phyloP scores from a whole-genome alignment of 2,329 filamentous ascomycete genomes.

The Alternaria ethzedia region DNA sequence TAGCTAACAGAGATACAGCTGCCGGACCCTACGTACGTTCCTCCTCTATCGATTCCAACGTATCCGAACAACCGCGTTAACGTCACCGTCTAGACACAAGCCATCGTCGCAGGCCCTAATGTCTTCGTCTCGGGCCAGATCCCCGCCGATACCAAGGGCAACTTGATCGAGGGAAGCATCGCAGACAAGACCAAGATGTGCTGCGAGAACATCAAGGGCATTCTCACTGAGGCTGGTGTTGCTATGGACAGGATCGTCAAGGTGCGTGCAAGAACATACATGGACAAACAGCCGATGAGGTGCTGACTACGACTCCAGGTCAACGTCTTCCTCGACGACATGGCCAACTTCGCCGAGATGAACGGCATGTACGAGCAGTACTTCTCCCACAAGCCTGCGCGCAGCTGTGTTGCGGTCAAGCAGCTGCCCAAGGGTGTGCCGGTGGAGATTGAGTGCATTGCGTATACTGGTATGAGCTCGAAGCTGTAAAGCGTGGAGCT shows the following conservation, averaged over 20 bases:
- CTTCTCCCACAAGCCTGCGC: conserved; percentile 82
- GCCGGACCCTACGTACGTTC: conserved; percentile 53
- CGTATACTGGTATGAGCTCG: conserved; percentile 54
- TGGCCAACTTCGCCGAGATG: conserved; percentile 87
- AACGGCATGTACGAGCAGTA: conserved; percentile 85
- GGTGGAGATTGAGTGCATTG: conserved; percentile 90
- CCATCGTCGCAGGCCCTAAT: conserved; percentile 70
- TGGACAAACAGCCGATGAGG: background rate
- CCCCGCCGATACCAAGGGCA: conserved; percentile 68
- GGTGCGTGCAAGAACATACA: conserved; percentile 53
- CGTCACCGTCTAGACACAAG: conserved; percentile 53
- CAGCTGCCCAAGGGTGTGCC: conserved; percentile 84
- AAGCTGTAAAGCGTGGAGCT: conserved; percentile 22
- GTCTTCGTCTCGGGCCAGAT: conserved; percentile 80
- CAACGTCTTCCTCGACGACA: conserved; percentile 85
- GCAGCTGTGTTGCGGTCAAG: conserved; percentile 89
- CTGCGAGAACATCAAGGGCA: conserved; percentile 81
- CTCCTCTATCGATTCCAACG: background rate
- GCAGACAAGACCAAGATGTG: conserved; percentile 73
- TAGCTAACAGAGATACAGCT: conserved; percentile 35
- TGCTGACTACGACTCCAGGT: conserved; percentile 35
- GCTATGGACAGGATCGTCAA: conserved; percentile 83
- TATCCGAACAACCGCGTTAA: background rate
- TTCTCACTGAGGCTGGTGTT: conserved; percentile 82
- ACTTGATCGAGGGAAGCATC: conserved; percentile 68